phyloP scores from a whole-genome alignment of 1,284 basidiomycete genomes.

The Pseudozyma pruni region DNA sequence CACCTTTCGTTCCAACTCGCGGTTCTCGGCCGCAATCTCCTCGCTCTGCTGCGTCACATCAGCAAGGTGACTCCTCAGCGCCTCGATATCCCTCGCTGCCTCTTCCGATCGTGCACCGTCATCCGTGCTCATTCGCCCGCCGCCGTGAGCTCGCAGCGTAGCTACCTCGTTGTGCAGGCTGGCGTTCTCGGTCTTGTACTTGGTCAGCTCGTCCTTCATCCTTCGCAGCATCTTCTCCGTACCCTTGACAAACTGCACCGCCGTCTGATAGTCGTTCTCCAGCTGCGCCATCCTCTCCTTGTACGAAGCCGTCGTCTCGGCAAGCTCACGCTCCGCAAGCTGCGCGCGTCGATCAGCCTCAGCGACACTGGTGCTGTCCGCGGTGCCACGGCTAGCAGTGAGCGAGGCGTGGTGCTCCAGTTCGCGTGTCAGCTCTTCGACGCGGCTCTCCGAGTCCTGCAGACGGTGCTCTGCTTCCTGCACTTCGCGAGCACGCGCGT shows the following conservation, averaged over 20 bases:
- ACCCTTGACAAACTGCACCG: conserved; percentile 82
- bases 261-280: conserved; percentile 93
- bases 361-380: conserved; percentile 79
- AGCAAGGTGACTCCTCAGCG: conserved; percentile 52
- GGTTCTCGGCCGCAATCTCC: conserved; percentile 58
- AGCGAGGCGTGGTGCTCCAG: conserved; percentile 58
- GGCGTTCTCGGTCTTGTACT: conserved; percentile 65
- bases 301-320: conserved; percentile 62
- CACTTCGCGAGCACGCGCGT: conserved; percentile 52
- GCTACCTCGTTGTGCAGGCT: conserved; percentile 53
- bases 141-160: conserved; percentile 20
- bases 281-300: conserved; percentile 73
- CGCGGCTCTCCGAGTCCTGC: conserved; percentile 59
- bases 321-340: conserved; percentile 63
- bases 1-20: conserved; percentile 56
- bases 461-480: conserved; percentile 61
- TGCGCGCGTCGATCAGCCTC: conserved; percentile 76
- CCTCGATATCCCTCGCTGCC: conserved; percentile 58
- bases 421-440: conserved; percentile 61
- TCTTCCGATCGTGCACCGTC: conserved; percentile 49
- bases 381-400: conserved; percentile 74
- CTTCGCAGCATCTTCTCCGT: conserved; percentile 98
- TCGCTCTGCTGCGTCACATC: conserved; percentile 59
- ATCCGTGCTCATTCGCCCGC: conserved; percentile 26
- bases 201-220: conserved; percentile 77